Conservation (phyloP, 441 rosid genomes). For the Corymbia calophylla region DNA sequence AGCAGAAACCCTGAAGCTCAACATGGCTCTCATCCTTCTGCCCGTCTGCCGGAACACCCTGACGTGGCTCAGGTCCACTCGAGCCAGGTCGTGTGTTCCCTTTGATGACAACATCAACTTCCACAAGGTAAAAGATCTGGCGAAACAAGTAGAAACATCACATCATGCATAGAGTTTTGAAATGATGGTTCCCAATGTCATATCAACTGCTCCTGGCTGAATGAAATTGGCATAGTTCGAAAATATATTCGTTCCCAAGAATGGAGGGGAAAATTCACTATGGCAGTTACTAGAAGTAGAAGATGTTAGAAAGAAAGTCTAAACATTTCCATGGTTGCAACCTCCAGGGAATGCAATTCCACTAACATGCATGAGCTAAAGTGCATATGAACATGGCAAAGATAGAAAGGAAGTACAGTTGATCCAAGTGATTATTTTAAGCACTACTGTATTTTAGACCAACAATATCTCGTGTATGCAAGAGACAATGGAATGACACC, state of each 20-base stretch:
- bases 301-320: background rate
- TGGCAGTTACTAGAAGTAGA: background rate
- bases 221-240: background rate
- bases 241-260: background rate
- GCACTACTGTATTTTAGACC: background rate
- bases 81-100: constrained; percentile 53
- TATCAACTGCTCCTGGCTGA: background rate
- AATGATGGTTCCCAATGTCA: background rate
- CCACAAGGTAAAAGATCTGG: constrained; percentile 63
- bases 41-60: constrained; percentile 94
- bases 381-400: background rate
- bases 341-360: background rate
- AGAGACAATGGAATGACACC: background rate
- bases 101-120: constrained; percentile 87
- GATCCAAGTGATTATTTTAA: background rate
- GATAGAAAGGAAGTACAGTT: background rate
- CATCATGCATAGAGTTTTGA: background rate
- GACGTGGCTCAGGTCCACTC: constrained; percentile 88
- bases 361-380: background rate
- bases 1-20: constrained; percentile 93
- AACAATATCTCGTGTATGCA: background rate
- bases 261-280: background rate
- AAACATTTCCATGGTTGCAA: background rate
- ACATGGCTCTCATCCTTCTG: constrained; percentile 88
- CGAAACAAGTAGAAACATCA: background rate